Evolutionary conservation across 2,329 filamentous ascomycete genomes (phyloP).

Genomic region (Rhinocladiella similis): DNA sequence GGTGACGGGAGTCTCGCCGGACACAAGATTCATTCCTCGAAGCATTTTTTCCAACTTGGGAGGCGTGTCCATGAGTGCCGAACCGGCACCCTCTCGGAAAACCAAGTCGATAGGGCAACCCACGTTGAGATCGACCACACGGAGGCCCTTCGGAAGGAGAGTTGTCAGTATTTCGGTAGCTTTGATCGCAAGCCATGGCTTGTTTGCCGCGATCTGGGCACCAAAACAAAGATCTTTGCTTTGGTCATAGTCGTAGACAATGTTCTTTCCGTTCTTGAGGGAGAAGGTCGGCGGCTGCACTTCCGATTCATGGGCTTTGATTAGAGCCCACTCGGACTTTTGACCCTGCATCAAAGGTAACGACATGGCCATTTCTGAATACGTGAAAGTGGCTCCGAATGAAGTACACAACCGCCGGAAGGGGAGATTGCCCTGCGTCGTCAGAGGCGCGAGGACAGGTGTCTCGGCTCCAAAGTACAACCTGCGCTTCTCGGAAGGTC

Average conservation of each 20-base stretch:
- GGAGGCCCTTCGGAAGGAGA: constrained; percentile 72
- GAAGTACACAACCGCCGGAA: constrained; percentile 89
- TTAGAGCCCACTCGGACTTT: constrained; percentile 89
- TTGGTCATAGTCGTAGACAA: constrained; percentile 79
- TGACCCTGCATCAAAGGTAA: constrained; percentile 85
- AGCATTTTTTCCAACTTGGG: constrained; percentile 93
- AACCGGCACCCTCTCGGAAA: constrained; percentile 83
- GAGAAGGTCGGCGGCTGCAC: constrained; percentile 68
- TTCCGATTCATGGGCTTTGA: constrained; percentile 90
- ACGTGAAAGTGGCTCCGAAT: constrained; percentile 87
- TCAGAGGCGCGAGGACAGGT: constrained; percentile 88
- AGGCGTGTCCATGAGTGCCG: constrained; percentile 83
- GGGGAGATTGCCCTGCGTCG: constrained; percentile 93
- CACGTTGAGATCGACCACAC: constrained; percentile 93
- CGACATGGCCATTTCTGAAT: constrained; percentile 97
- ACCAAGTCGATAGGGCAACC: constrained; percentile 96
- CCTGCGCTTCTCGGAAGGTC: constrained; percentile 87
- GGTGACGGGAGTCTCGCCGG: constrained; percentile 85
- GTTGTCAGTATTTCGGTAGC: constrained; percentile 77
- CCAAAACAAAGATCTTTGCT: constrained; percentile 83
- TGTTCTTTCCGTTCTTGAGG: constrained; percentile 42
- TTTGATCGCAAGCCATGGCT: constrained; percentile 87
- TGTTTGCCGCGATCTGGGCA: constrained; percentile 88
- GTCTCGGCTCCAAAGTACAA: constrained; percentile 95
- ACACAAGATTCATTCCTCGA: constrained; percentile 92